phyloP scores from a whole-genome alignment of 2,329 filamentous ascomycete genomes.

The Ascochyta clinopodiicola region DNA sequence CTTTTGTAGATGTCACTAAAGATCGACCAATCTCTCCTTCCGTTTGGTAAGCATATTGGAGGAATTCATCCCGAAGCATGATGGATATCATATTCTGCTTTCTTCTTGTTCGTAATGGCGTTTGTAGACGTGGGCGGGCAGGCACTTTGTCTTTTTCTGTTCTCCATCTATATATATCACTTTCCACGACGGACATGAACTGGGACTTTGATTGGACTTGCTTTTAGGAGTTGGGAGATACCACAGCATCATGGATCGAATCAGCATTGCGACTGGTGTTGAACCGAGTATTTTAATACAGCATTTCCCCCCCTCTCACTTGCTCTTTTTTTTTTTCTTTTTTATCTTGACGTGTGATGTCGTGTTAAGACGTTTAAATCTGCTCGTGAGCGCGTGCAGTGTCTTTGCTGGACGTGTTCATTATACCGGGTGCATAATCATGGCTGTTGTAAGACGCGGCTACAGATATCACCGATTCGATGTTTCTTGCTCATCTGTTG shows the following conservation, averaged over 20 bases:
- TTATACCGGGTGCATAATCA: too few species aligned
- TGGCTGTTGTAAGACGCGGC: too few species aligned
- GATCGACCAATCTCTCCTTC: too few species aligned
- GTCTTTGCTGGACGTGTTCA: too few species aligned
- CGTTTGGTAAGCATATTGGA: neutral
- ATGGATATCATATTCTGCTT: neutral
- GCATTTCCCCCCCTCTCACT: neutral
- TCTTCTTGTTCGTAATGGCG: neutral
- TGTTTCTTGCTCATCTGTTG: too few species aligned
- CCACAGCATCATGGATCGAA: constrained; percentile 14
- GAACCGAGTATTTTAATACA: constrained; percentile 17
- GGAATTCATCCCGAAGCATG: constrained; percentile 10
- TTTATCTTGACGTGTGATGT: too few species aligned
- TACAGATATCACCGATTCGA: too few species aligned
- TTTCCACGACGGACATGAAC: neutral
- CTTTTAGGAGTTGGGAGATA: constrained; percentile 7
- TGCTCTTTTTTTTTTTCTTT: too few species aligned
- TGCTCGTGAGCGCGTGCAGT: too few species aligned
- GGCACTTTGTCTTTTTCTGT: neutral
- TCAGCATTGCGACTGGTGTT: constrained; percentile 16
- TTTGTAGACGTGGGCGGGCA: constrained; percentile 2
- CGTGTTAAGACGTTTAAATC: too few species aligned
- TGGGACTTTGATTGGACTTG: too few species aligned
- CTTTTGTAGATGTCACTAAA: constrained; percentile 38
- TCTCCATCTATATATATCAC: neutral